These are phyloP conservation scores for Euphorbia tirucalli DNA, from an alignment of 345 rosid genomes.

Conservation along the genomic window DNA sequence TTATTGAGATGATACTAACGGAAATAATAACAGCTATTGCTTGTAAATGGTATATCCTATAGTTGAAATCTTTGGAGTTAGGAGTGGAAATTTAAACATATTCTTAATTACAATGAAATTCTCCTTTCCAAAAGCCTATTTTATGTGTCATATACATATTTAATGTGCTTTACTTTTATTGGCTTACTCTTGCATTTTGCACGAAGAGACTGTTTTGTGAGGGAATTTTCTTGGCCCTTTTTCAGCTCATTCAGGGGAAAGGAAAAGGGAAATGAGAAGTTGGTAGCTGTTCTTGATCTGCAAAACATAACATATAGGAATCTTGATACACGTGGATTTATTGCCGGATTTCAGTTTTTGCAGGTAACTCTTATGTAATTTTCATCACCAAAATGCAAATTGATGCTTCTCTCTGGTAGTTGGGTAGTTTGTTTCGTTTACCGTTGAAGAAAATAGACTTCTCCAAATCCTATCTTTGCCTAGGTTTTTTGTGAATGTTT, in stretches of 20 bases:
- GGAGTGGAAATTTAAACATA: background rate
- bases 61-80: background rate
- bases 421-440: too few relatives aligned
- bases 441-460: too few relatives aligned
- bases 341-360: conserved; percentile 77
- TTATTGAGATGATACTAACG: too few relatives aligned
- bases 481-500: too few relatives aligned
- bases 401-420: background rate
- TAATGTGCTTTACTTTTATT: too few relatives aligned
- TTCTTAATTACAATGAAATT: background rate
- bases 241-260: conserved; percentile 64
- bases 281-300: conserved; percentile 60
- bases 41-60: background rate
- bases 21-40: background rate
- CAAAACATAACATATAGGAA: conserved; percentile 62
- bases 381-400: background rate
- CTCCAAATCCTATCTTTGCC: too few relatives aligned
- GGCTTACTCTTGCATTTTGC: too few relatives aligned
- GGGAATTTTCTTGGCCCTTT: conserved; percentile 17
- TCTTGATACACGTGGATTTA: conserved; percentile 71
- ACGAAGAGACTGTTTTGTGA: background rate
- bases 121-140: background rate
- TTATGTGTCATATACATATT: too few relatives aligned
- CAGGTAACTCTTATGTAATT: conserved; percentile 46
- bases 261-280: conserved; percentile 75